Evolutionary conservation across 139 green algal species (phyloP).

Genomic region (Deuterostichococcus epilithicus): DNA sequence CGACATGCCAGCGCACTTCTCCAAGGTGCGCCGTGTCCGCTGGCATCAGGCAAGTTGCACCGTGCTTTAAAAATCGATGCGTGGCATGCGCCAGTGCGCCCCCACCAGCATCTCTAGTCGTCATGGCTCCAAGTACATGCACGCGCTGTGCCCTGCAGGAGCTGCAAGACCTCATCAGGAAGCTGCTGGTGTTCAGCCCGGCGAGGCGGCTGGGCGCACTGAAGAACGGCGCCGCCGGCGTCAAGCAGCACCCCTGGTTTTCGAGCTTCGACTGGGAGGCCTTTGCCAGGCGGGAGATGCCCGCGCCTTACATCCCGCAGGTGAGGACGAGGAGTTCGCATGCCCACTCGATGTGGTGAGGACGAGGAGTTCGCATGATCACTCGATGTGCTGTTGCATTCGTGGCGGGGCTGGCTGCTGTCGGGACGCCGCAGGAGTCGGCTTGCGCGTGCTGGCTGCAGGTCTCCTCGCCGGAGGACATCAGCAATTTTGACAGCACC

Average conservation of each 20-base stretch:
- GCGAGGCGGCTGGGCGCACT: slow-evolving; percentile 63
- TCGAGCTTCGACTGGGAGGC: slow-evolving; percentile 79
- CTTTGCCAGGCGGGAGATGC: slow-evolving; percentile 55
- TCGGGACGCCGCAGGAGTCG: not conserved
- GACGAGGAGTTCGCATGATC: too few relatives aligned
- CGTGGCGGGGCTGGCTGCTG: not conserved
- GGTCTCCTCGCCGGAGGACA: slow-evolving; percentile 46
- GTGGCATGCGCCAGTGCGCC: not conserved
- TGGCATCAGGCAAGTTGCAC: not conserved
- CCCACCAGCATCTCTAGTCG: too few relatives aligned
- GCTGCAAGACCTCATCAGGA: slow-evolving; percentile 67
- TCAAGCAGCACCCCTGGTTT: slow-evolving; percentile 90
- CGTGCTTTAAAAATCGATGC: not conserved
- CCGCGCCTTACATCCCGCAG: slow-evolving; percentile 69
- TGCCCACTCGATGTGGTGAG: too few relatives aligned
- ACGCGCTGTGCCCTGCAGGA: slow-evolving; percentile 38
- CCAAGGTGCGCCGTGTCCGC: slow-evolving; percentile 31
- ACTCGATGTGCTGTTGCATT: not conserved
- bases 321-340: too few relatives aligned
- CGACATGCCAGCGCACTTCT: slow-evolving; percentile 63
- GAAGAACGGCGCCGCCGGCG: slow-evolving; percentile 52
- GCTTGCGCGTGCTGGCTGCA: slow-evolving; percentile 9
- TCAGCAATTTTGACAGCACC: slow-evolving; percentile 50
- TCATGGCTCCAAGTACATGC: too few relatives aligned
- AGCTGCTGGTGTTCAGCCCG: slow-evolving; percentile 70